Base-by-base conservation (phyloP, 106 monocot species). In the Phalaenopsis equestris region DNA sequence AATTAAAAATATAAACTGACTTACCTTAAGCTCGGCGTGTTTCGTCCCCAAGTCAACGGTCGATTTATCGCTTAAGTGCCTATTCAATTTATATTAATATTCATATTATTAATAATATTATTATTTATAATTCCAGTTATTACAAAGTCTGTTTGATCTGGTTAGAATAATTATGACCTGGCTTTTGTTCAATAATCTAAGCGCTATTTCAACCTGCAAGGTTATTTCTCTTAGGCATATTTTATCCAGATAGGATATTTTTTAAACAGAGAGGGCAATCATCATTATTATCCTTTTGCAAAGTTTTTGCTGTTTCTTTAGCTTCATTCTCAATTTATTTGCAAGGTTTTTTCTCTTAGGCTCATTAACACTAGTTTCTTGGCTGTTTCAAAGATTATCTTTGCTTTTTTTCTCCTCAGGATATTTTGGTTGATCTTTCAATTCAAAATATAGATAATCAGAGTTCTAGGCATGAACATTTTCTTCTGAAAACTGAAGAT, bases 371-470 rank as follows among this genome's bases (percentile, higher is more conserved):
- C 7, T n/a, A 52, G 12, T 52, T 14, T 52, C 15, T 14, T 12
- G 10, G 15, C 5, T 65, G 23, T 65, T 24, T 77, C 9, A 58
- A 6, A 46, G 4, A 16, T 18, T 9, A 23, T n/a, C 17, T 73
- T 58, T 72, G 43, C 45, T 6, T 14, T 78, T 1, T 68, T 67
- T 42, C 47, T 80, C 79, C 78, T 78, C 88, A 93, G 93, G 86
- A 79, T 49, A 75, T 88, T 76, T 81, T 83, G 3, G 78, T 85
- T 72, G 88, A 86, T 57, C 77, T 93, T 72, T 19, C 75, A 79
- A 81, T 83, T 76, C 85, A 93, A 52, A 55, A 86, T 80, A 80
- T 84, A 73, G 83, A 81, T 64, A 77, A 38, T 80, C 30, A 42
- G 55, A 80, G 85, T 48, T 86, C 81, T 39, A 89, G 75, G 52